These are phyloP conservation scores for Euphorbia pulcherrima DNA, from an alignment of 345 rosid species.

Conservation along the genomic window DNA sequence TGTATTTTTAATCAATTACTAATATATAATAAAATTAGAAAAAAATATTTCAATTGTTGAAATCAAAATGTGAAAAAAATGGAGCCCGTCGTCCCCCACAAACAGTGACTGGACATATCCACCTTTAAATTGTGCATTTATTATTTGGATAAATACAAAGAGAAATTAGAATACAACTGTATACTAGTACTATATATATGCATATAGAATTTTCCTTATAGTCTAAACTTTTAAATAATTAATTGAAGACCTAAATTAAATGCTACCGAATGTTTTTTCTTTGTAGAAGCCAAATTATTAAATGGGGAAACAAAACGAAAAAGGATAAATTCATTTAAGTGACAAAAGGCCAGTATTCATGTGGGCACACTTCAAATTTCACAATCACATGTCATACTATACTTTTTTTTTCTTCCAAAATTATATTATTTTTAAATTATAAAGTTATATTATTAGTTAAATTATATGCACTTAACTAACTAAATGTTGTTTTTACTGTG, in stretches of 20 bases:
- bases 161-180: too few species aligned
- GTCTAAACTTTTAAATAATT: neutral
- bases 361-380: neutral
- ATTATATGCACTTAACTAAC: neutral
- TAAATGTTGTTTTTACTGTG: too few species aligned
- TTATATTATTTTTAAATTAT: neutral
- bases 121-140: neutral
- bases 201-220: neutral
- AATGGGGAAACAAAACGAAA: neutral
- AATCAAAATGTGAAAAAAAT: too few species aligned
- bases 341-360: conserved; percentile 5
- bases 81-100: neutral
- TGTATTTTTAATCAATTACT: too few species aligned
- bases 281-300: neutral
- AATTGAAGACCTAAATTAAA: neutral
- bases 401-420: neutral
- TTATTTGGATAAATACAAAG: neutral
- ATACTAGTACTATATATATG: neutral
- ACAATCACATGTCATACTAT: neutral
- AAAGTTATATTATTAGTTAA: too few species aligned
- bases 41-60: too few species aligned
- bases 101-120: conserved; percentile 4
- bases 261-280: neutral
- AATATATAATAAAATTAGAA: too few species aligned
- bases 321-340: neutral